phyloP scores from a whole-genome alignment of 768 basidiomycete genomes.

The Postia placenta region DNA sequence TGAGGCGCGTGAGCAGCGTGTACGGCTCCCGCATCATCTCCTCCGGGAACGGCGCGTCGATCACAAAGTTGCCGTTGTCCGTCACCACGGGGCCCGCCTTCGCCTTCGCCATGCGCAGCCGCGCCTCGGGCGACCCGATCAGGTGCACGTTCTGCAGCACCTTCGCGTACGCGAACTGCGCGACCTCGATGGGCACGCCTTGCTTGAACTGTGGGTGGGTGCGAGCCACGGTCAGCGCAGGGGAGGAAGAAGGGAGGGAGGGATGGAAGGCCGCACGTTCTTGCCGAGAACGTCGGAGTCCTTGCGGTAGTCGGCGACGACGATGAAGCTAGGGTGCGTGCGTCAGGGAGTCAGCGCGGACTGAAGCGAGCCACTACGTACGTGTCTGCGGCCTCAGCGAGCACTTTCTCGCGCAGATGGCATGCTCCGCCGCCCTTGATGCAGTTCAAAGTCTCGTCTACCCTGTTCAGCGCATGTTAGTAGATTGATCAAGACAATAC shows the following conservation, averaged over 20 bases:
- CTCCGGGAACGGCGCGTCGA: constrained; percentile 86
- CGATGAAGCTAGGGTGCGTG: constrained; percentile 53
- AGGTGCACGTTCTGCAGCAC: constrained; percentile 67
- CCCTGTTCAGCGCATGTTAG: constrained; percentile 40
- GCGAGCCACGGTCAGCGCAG: no score
- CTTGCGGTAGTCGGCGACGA: constrained; percentile 96
- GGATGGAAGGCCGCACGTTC: constrained; percentile 54
- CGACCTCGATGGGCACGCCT: constrained; percentile 95
- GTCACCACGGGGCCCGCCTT: constrained; percentile 95
- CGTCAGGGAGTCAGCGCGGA: not conserved
- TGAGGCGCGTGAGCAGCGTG: constrained; percentile 68
- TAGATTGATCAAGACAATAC: no score
- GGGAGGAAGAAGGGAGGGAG: not conserved
- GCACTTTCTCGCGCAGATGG: constrained; percentile 93
- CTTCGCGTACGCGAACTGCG: constrained; percentile 91
- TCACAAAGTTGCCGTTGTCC: constrained; percentile 97
- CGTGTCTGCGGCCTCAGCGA: constrained; percentile 93
- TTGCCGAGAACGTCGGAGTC: constrained; percentile 79
- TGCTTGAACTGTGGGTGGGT: constrained; percentile 54
- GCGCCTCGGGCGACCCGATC: constrained; percentile 62
- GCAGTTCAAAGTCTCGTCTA: constrained; percentile 80
- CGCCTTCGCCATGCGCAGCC: constrained; percentile 88
- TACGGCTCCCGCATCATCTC: constrained; percentile 63
- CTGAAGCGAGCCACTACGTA: constrained; percentile 27
- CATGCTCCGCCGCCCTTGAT: constrained; percentile 98